These are phyloP conservation scores for Nakazawaea laoshanensis DNA, from an alignment of 805 yeast species.

Conservation along the genomic window DNA sequence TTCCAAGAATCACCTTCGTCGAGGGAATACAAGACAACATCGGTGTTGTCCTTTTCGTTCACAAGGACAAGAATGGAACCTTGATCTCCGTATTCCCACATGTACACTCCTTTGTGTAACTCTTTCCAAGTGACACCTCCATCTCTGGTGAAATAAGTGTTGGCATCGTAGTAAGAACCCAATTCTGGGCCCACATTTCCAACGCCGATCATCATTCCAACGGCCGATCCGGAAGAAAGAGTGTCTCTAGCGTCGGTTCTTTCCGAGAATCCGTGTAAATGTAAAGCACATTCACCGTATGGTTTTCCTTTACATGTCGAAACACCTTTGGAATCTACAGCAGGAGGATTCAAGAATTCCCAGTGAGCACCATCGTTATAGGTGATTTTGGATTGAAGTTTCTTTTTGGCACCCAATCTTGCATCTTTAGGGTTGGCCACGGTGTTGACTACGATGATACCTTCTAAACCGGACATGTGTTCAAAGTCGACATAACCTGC, in stretches of 20 bases:
- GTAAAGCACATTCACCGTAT: conserved; percentile 62
- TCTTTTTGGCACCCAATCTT: conserved; percentile 36
- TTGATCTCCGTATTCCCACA: conserved; percentile 94
- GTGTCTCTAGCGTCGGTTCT: conserved; percentile 74
- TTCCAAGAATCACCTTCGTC: conserved; percentile 77
- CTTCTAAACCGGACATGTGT: conserved; percentile 74
- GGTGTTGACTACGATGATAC: conserved; percentile 65
- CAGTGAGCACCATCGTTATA: conserved; percentile 88
- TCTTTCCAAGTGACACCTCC: conserved; percentile 86
- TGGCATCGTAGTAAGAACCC: conserved; percentile 36
- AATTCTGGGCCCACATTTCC: conserved; percentile 80
- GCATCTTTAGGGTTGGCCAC: conserved; percentile 49
- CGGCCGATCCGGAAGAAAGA: conserved; percentile 75
- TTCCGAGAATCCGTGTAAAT: conserved; percentile 84
- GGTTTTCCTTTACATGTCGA: conserved; percentile 36
- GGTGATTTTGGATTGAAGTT: conserved; percentile 61
- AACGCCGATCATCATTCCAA: conserved; percentile 75
- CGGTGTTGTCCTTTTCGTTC: conserved; percentile 49
- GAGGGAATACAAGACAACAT: conserved; percentile 51
- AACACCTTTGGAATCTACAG: conserved; percentile 43
- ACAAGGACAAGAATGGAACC: conserved; percentile 78
- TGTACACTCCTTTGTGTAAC: conserved; percentile 57
- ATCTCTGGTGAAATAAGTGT: conserved; percentile 61
- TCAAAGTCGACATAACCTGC: conserved; percentile 84
- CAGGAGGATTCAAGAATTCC: conserved; percentile 64